These are phyloP conservation scores for Entomortierella chlamydospora DNA, from an alignment of 192 early-diverging fungal species.

Conservation along the genomic window DNA sequence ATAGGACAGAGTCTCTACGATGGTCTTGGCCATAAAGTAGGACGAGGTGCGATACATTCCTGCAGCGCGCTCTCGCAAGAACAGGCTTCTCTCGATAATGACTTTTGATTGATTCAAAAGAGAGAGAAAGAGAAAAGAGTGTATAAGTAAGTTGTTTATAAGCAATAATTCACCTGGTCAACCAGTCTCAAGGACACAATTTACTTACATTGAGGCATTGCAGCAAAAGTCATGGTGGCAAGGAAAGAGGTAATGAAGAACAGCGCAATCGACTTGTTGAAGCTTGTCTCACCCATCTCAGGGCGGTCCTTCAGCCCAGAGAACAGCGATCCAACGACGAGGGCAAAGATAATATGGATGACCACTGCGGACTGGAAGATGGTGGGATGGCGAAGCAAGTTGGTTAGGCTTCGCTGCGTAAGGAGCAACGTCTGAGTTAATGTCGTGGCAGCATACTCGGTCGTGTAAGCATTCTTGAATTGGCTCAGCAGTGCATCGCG, in stretches of 20 bases:
- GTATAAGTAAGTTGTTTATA: constrained; percentile 61
- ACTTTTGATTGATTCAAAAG: constrained; percentile 46
- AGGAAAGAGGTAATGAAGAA: constrained; percentile 58
- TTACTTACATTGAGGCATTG: constrained; percentile 71
- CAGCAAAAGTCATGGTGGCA: constrained; percentile 67
- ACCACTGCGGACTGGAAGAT: constrained; percentile 69
- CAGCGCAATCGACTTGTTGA: constrained; percentile 60
- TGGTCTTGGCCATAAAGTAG: constrained; percentile 77
- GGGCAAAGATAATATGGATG: constrained; percentile 64
- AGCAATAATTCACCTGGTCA: too few species aligned
- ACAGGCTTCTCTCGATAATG: constrained; percentile 74
- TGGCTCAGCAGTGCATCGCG: constrained; percentile 25
- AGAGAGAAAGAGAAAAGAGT: too few species aligned
- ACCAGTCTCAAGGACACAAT: too few species aligned
- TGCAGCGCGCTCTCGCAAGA: constrained; percentile 80
- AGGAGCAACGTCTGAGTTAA: constrained; percentile 69
- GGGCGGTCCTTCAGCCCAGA: constrained; percentile 46
- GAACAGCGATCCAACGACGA: constrained; percentile 48
- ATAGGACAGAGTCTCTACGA: constrained; percentile 25
- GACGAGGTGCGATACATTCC: constrained; percentile 76
- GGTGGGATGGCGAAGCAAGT: constrained; percentile 72
- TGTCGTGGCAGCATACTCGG: constrained; percentile 45
- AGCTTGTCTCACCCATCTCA: constrained; percentile 34
- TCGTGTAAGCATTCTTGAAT: constrained; percentile 42
- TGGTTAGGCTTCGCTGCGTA: constrained; percentile 69